phyloP scores from a whole-genome alignment of 768 basidiomycete species.

The Pisolithus orientalis region DNA sequence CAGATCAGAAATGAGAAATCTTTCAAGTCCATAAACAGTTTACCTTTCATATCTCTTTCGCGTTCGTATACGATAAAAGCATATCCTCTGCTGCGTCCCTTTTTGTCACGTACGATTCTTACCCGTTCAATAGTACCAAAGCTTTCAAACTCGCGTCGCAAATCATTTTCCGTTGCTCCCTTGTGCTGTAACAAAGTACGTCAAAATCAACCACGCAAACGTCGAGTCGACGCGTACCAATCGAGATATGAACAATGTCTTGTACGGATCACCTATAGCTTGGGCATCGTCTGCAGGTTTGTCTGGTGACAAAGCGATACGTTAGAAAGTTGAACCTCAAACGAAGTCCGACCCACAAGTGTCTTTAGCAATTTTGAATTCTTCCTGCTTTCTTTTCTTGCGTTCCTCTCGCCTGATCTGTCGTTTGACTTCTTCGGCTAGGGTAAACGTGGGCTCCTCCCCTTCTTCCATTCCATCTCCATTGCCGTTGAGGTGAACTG shows the following conservation, averaged over 20 bases:
- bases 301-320: constrained; percentile 43
- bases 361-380: constrained; percentile 77
- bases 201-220: constrained; percentile 5
- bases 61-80: constrained; percentile 98
- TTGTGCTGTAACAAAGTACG: constrained; percentile 59
- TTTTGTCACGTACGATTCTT: constrained; percentile 88
- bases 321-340: neutral
- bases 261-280: constrained; percentile 95
- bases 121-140: constrained; percentile 95
- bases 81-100: constrained; percentile 82
- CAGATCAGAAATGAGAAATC: constrained; percentile 14
- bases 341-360: constrained; percentile 54
- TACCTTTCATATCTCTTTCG: constrained; percentile 99
- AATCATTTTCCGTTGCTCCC: constrained; percentile 83
- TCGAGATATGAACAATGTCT: constrained; percentile 94
- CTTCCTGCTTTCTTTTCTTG: constrained; percentile 68
- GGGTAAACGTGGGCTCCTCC: constrained; percentile 74
- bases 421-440: constrained; percentile 77
- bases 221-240: constrained; percentile 44
- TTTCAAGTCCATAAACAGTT: constrained; percentile 3
- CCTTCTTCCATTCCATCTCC: constrained; percentile 76
- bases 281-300: constrained; percentile 89
- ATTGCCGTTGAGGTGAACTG: constrained; percentile 52
- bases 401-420: constrained; percentile 73
- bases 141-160: constrained; percentile 91